A percentile compares a stretch with the other conserved stretches of the same genome.
Conservation (phyloP, 2,329 filamentous ascomycete species). For the Penicillium griseofulvum region DNA sequence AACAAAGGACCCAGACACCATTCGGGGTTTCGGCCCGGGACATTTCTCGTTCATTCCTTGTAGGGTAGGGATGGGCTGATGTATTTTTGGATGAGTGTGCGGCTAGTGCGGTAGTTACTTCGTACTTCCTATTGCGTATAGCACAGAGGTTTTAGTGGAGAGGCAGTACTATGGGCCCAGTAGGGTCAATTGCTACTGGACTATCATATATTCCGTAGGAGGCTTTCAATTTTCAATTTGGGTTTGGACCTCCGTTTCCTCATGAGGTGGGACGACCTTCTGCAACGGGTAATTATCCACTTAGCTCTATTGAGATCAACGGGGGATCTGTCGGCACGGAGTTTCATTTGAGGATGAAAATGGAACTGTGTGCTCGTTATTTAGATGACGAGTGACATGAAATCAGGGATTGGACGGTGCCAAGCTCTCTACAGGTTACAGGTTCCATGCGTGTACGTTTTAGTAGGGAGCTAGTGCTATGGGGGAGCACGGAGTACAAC, state of each 20-base stretch:
- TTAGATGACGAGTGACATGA: neutral
- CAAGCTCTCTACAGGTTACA: neutral
- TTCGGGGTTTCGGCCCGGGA: neutral
- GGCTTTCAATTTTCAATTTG: neutral
- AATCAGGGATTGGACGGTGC: neutral
- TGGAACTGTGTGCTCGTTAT: neutral
- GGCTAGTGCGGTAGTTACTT: neutral
- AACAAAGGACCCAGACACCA: neutral
- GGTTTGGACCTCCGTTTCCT: neutral
- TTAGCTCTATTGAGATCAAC: neutral
- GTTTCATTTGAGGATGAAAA: neutral
- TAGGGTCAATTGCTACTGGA: neutral
- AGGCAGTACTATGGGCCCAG: neutral
- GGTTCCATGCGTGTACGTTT: neutral
- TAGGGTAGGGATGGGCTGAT: slow-evolving; percentile 3
- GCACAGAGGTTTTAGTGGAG: neutral
- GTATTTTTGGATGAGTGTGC: neutral
- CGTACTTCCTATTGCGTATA: neutral
- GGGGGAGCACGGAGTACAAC: neutral
- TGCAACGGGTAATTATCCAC: neutral
- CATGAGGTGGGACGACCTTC: neutral
- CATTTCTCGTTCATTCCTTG: slow-evolving; percentile 3
- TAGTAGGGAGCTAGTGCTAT: no score
- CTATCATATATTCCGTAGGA: neutral
- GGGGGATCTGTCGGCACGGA: neutral